phyloP scores from a whole-genome alignment of 768 basidiomycete genomes.

The Termitomyces sp. region DNA sequence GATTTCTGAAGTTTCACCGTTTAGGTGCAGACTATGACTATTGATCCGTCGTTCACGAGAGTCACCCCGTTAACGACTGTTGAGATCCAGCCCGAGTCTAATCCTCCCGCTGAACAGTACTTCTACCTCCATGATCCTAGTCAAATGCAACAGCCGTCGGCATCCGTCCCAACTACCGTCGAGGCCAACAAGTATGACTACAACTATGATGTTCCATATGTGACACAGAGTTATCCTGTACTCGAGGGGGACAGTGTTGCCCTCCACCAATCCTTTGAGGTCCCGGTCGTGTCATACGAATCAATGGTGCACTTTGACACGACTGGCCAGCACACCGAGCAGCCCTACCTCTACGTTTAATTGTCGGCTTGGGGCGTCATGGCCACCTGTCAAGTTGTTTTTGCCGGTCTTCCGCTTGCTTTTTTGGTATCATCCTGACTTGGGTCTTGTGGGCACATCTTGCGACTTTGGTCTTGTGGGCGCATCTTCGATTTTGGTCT shows the following conservation, averaged over 20 bases:
- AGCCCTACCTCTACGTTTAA: constrained; percentile 5
- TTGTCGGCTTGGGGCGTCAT: not conserved
- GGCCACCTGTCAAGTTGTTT: constrained; percentile 2
- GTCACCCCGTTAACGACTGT: constrained; percentile 1
- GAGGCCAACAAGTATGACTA: constrained; percentile 14
- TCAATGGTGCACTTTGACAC: constrained; percentile 5
- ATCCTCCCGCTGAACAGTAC: constrained; percentile 9
- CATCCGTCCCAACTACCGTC: not conserved
- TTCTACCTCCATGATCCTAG: constrained; percentile 9
- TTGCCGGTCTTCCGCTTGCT: not conserved
- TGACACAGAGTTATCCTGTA: constrained; percentile 13
- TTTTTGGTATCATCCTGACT: constrained; percentile 3
- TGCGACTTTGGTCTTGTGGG: too few species aligned
- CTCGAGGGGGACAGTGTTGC: constrained; percentile 10
- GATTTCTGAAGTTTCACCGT: not conserved
- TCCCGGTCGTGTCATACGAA: constrained; percentile 7
- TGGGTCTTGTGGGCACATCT: not conserved
- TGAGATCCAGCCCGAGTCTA: constrained; percentile 1
- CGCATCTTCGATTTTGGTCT: not conserved
- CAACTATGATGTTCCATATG: constrained; percentile 7
- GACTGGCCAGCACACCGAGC: constrained; percentile 4
- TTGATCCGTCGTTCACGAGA: constrained; percentile 1
- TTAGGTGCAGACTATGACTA: not conserved
- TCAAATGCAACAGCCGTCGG: constrained; percentile 4
- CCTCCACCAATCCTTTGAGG: constrained; percentile 11